Evolutionary conservation across 441 rosid genomes (phyloP).

Genomic region (Viola pubescens): DNA sequence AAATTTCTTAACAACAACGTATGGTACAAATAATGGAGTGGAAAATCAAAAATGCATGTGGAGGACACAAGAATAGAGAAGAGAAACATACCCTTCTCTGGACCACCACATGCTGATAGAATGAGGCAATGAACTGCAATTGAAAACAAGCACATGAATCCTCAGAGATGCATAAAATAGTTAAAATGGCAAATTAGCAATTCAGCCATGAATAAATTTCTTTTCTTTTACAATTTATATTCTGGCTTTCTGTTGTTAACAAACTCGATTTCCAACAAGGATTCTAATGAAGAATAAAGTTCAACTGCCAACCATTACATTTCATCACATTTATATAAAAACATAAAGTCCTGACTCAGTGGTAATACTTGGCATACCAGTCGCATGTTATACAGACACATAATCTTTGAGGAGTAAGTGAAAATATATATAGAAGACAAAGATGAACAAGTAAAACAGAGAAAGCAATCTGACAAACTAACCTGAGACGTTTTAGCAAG

Average conservation of each 20-base stretch:
- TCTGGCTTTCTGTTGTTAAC: not conserved
- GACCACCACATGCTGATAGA: constrained; percentile 88
- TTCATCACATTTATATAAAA: too few species aligned
- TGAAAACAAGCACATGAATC: constrained; percentile 13
- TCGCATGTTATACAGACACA: too few species aligned
- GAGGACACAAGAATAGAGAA: constrained; percentile 11
- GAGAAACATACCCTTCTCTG: constrained; percentile 69
- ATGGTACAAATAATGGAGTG: not conserved
- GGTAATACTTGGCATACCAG: too few species aligned
- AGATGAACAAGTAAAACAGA: constrained; percentile 6
- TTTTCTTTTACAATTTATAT: not conserved
- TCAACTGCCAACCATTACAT: too few species aligned
- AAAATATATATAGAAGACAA: not conserved
- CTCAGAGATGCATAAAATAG: constrained; percentile 8
- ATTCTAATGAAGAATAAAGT: too few species aligned
- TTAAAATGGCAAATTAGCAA: not conserved
- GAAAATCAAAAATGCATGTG: constrained; percentile 1
- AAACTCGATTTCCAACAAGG: not conserved
- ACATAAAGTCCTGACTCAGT: too few species aligned
- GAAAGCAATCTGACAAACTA: not conserved
- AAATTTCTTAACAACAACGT: not conserved
- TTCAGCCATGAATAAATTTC: not conserved
- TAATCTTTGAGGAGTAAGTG: not conserved
- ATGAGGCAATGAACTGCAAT: constrained; percentile 85
- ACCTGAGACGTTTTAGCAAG: constrained; percentile 80